phyloP scores from a whole-genome alignment of 2,329 filamentous ascomycete genomes.

The Bertia moriformis region DNA sequence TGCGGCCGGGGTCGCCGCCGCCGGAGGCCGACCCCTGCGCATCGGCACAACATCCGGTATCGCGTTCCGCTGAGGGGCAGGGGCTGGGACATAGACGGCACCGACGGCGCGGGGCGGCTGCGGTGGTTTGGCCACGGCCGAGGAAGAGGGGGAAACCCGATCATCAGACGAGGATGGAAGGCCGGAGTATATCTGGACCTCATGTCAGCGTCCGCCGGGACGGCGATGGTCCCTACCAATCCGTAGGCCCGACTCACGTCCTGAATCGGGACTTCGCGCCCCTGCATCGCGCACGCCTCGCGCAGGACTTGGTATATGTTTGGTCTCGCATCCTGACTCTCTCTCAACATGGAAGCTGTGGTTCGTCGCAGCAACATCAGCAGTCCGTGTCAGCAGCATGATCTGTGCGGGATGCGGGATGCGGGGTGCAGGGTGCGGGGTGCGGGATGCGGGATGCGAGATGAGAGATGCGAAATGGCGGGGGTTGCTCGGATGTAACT shows the following conservation, averaged over 20 bases:
- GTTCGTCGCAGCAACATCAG: too few relatives aligned
- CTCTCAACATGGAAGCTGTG: constrained; percentile 85
- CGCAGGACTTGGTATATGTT: constrained; percentile 89
- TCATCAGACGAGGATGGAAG: too few relatives aligned
- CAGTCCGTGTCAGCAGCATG: constrained; percentile 4
- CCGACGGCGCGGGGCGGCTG: constrained; percentile 53
- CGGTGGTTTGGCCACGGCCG: constrained; percentile 33
- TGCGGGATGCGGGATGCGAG: constrained; percentile 6
- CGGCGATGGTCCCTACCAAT: constrained; percentile 3
- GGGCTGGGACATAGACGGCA: constrained; percentile 66
- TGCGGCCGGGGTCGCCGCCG: constrained; percentile 17
- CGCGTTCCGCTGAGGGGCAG: constrained; percentile 49
- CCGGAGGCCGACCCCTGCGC: constrained; percentile 65
- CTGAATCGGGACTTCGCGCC: constrained; percentile 70
- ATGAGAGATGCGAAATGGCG: constrained; percentile 2
- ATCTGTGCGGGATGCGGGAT: background rate
- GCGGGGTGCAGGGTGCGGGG: constrained; percentile 2
- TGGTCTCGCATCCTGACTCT: constrained; percentile 63
- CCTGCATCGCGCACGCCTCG: constrained; percentile 79
- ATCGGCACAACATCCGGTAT: constrained; percentile 88
- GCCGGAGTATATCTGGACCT: constrained; percentile 53
- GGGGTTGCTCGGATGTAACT: constrained; percentile 11
- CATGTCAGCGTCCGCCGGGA: constrained; percentile 7
- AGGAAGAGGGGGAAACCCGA: too few relatives aligned
- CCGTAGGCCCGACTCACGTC: constrained; percentile 49